Base-by-base conservation (phyloP, 2,329 filamentous ascomycete species). In the Fusarium sp. region DNA sequence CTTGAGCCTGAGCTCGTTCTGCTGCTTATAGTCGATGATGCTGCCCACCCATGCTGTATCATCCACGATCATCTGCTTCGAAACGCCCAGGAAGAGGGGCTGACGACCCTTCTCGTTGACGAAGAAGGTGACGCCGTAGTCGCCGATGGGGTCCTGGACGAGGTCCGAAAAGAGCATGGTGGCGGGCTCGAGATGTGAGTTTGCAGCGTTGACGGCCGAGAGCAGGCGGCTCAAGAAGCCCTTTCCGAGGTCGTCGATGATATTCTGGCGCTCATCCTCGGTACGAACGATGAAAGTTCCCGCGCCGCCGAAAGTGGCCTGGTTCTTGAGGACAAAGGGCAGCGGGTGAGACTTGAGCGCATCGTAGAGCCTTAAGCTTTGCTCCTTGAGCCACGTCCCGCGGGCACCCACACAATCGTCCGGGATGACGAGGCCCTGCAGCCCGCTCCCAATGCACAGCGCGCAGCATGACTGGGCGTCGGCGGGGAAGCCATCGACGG, bases 291-390 rank as follows among this genome's bases (percentile, higher is more conserved):
- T 71, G 58, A 77, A 81, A 0, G 78, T 81, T 3, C 80, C 80
- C 3, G 79, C 80, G 5, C 79, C 78, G 4, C 78, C 79, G 60
- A 80, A 80, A 1, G 77, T 79, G 52, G 80, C 79, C 51, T 82
- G 80, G 39, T 75, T 80, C 64, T 81, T 81, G 31, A 81, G 61
- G 2, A 81, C 79, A n/a, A 82, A 82, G 0, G 79, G 80, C 1
- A 80, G 52, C 0, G 64, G 60, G 6, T 75, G 71, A 15, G 44
- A 30, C 16, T 60, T 57, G 13, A 81, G 57, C 15, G 69, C 68
- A 1, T 62, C 55, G 6, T 78, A 66, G n/a, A 81, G 65, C 28
- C 62, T 59, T 12, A 47, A 37, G 40, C 70, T 76, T 52, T 81
- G 74, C 59, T 68, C 62, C 6, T 63, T 41, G 1, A 81, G 54